Evolutionary conservation across 352 stramenopile genomes (phyloP).

Genomic region (Proteromonas lacertae): DNA sequence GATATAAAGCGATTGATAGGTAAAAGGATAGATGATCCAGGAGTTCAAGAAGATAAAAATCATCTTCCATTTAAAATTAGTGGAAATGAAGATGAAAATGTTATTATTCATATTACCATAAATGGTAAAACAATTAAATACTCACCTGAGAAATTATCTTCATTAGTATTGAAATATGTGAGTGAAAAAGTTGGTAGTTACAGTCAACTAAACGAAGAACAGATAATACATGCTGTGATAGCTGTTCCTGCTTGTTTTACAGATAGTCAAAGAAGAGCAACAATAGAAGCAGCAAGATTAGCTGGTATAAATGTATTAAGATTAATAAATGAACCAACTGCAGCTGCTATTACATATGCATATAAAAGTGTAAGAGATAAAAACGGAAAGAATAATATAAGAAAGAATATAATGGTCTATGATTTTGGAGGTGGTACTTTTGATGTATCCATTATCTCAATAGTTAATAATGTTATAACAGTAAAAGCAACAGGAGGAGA

Average conservation of each 20-base stretch:
- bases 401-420: too few species aligned
- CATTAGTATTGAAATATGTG: slow-evolving; percentile 89
- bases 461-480: too few species aligned
- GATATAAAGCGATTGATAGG: slow-evolving; percentile 86
- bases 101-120: slow-evolving; percentile 51
- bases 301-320: slow-evolving; percentile 70
- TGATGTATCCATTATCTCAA: too few species aligned
- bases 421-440: too few species aligned
- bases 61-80: slow-evolving; percentile 47
- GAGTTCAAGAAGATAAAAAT: slow-evolving; percentile 71
- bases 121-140: slow-evolving; percentile 50
- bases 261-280: slow-evolving; percentile 66
- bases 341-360: slow-evolving; percentile 64
- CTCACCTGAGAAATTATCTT: slow-evolving; percentile 66
- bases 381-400: too few species aligned
- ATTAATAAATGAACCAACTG: slow-evolving; percentile 89
- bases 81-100: slow-evolving; percentile 35
- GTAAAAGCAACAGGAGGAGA: too few species aligned
- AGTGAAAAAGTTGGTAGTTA: slow-evolving; percentile 54
- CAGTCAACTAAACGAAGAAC: slow-evolving; percentile 45
- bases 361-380: too few species aligned
- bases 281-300: slow-evolving; percentile 58
- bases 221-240: slow-evolving; percentile 35
- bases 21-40: slow-evolving; percentile 65
- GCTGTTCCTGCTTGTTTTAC: slow-evolving; percentile 86